Percentiles rank a stretch among this genome's conserved stretches.
phyloP scores from a whole-genome alignment of 108 stramenopile species.

The Thalassiosira profunda region DNA sequence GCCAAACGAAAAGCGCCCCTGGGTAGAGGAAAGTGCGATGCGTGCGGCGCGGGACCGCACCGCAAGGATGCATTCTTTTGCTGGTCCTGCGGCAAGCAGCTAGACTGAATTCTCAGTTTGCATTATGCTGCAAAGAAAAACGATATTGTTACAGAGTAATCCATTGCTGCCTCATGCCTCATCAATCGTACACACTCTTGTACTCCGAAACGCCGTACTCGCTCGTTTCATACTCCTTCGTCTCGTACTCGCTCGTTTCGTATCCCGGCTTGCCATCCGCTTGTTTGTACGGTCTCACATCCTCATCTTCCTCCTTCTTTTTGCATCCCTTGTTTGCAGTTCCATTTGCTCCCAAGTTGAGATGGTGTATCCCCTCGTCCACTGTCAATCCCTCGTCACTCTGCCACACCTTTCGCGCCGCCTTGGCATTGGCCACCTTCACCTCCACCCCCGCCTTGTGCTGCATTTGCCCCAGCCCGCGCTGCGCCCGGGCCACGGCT shows the following conservation, averaged over 20 bases:
- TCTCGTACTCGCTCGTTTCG: constrained; percentile 26
- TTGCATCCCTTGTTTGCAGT: too few relatives aligned
- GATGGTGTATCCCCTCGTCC: constrained; percentile 8
- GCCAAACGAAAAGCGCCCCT: constrained; percentile 12
- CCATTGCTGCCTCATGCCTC: too few relatives aligned
- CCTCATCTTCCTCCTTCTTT: constrained; percentile 15
- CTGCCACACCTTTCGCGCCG: not conserved
- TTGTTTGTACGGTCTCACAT: constrained; percentile 10
- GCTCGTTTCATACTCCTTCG: constrained; percentile 12
- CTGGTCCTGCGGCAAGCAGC: constrained; percentile 58
- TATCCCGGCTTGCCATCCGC: constrained; percentile 23
- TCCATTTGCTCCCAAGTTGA: not conserved
- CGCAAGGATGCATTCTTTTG: constrained; percentile 57
- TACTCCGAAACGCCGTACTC: constrained; percentile 40
- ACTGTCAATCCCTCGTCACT: constrained; percentile 37
- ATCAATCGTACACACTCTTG: constrained; percentile 44
- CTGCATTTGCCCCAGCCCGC: not conserved
- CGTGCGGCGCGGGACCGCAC: constrained; percentile 63
- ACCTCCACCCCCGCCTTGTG: constrained; percentile 1
- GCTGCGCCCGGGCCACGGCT: constrained; percentile 14
- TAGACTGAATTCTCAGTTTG: constrained; percentile 9
- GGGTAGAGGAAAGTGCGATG: constrained; percentile 27
- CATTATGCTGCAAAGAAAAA: not conserved
- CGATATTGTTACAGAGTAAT: constrained; percentile 87
- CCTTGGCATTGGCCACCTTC: constrained; percentile 13